Evolutionary conservation across 345 rosid species (phyloP), one percentile per base, ranked within the genome.

Genomic region (Eutrema japonicum): DNA sequence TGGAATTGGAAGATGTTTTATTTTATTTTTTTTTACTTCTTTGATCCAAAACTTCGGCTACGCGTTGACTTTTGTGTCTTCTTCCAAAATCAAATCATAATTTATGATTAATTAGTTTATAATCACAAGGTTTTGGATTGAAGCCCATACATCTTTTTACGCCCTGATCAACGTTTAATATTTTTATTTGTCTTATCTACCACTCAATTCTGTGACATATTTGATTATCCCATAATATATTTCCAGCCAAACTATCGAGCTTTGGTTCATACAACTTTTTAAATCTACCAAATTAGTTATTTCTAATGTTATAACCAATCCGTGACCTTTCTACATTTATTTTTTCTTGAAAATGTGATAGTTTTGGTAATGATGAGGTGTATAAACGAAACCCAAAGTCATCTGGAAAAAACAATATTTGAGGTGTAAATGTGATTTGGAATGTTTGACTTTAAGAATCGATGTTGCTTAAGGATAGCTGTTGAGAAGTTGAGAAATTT

Each of bases 361-460:
- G 49, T 18, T 29, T 72, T 46, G 51, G 77, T 48, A 54, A 36
- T 4, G 43, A 42, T 36, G 57, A 22, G 36, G 30, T 74, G 26
- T 57, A 9, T 18, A 33, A 46, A 66, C 7, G 61, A 67, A 68
- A 59, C 51, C 66, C 4, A 49, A 47, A 47, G 30, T 49, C 5
- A 66, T 26, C n/a, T 22, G 38, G 30, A 52, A 51, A 33, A 62
- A 8, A 57, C 4, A 49, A 27, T 2, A 0, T 2, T 14, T 40
- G 10, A 51, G 60, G 62, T 75, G 78, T 75, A 60, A 67, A 75
- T 52, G 68, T 26, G 22, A 14, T 5, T 32, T 50, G 41, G 78
- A 59, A 66, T 59, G 62, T 75, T 75, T 75, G 73, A 75, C 78
- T 75, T 75, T 59, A 43, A 22, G 54, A 49, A 18, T 37, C n/a